Evolutionary conservation across 495 filamentous ascomycete species (phyloP).

Genomic region (Podospora tetraspora): DNA sequence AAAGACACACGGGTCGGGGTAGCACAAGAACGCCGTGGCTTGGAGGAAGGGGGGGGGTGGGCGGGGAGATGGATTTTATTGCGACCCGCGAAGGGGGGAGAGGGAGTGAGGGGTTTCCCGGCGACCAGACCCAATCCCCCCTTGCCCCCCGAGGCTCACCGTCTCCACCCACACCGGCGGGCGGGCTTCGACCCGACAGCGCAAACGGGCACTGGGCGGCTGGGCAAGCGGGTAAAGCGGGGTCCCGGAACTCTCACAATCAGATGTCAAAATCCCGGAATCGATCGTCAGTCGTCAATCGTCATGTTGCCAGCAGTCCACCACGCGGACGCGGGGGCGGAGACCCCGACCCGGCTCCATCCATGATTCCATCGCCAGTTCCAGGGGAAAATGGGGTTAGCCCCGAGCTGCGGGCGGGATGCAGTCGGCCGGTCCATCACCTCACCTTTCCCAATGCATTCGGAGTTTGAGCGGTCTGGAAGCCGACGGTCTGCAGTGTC

Average conservation of each 20-base stretch:
- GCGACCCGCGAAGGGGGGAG: neutral
- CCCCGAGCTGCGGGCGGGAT: neutral
- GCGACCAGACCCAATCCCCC: no score
- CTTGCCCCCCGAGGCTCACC: neutral
- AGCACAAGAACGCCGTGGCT: neutral
- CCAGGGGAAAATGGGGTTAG: neutral
- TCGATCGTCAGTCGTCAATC: neutral
- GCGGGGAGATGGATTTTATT: neutral
- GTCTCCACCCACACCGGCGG: neutral
- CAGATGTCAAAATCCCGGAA: neutral
- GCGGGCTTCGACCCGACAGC: neutral
- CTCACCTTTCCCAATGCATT: neutral
- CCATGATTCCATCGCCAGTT: no score
- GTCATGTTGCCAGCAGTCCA: neutral
- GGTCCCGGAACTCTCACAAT: neutral
- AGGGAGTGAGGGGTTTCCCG: neutral
- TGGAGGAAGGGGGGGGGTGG: neutral
- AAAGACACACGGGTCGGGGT: neutral
- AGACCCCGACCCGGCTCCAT: neutral
- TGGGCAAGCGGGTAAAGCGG: neutral
- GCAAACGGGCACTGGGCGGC: neutral
- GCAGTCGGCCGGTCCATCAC: neutral
- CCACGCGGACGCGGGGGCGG: neutral
- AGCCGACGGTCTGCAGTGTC: neutral
- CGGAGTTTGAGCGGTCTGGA: neutral